Evolutionary conservation across 306 rosid species (phyloP).

Genomic region (Vigna nakashimae): DNA sequence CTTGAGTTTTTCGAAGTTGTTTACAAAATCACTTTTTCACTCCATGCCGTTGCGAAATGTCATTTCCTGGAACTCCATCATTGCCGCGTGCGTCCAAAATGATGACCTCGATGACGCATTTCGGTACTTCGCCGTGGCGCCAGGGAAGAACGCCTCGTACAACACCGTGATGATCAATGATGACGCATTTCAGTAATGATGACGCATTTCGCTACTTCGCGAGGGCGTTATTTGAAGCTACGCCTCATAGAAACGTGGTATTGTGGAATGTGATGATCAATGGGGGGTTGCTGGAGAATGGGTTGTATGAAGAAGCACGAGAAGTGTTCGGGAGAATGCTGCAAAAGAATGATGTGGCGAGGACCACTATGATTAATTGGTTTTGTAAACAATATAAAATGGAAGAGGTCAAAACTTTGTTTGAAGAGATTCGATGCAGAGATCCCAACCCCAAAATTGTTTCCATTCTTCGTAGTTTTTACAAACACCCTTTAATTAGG

Average conservation of each 20-base stretch:
- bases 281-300: constrained; percentile 61
- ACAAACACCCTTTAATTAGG: too few relatives aligned
- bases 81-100: constrained; percentile 55
- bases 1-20: too few relatives aligned
- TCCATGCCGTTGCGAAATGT: constrained; percentile 53
- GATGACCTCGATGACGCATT: constrained; percentile 52
- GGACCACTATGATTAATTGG: constrained; percentile 63
- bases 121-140: constrained; percentile 47
- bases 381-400: constrained; percentile 57
- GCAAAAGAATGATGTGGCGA: constrained; percentile 48
- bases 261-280: constrained; percentile 64
- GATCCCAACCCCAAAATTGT: constrained; percentile 28
- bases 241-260: constrained; percentile 50
- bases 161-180: constrained; percentile 60
- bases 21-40: constrained; percentile 40
- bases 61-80: constrained; percentile 65
- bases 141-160: constrained; percentile 53
- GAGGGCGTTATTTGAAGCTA: constrained; percentile 55
- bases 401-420: constrained; percentile 54
- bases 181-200: too few relatives aligned
- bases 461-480: too few relatives aligned
- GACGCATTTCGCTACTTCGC: too few relatives aligned
- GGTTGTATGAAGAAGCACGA: constrained; percentile 56
- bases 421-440: constrained; percentile 48
- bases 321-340: constrained; percentile 60